phyloP scores from a whole-genome alignment of 1,139 yeast species.

The Spencermartinsiella ligniputridi region DNA sequence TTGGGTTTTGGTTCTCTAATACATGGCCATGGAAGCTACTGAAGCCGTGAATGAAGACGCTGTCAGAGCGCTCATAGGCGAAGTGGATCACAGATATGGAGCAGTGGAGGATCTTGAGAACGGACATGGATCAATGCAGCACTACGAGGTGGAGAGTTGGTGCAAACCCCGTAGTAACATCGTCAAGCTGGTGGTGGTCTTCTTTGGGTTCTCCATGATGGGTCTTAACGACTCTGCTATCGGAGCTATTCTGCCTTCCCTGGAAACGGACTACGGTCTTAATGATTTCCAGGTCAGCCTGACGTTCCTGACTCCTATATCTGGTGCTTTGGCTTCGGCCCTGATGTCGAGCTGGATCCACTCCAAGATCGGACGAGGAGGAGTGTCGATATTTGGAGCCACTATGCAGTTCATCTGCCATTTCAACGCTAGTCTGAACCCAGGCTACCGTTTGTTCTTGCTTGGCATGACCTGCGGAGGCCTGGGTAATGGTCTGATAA shows the following conservation, averaged over 20 bases:
- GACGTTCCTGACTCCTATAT: slow-evolving; percentile 26
- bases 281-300: slow-evolving; percentile 26
- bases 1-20: not conserved
- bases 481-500: slow-evolving; percentile 50
- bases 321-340: slow-evolving; percentile 38
- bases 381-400: slow-evolving; percentile 39
- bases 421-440: slow-evolving; percentile 40
- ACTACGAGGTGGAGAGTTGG: slow-evolving; percentile 13
- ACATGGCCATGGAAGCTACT: not conserved
- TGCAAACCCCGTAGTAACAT: slow-evolving; percentile 16
- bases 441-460: slow-evolving; percentile 39
- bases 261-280: slow-evolving; percentile 24
- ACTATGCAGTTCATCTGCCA: slow-evolving; percentile 37
- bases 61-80: slow-evolving; percentile 2
- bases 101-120: not conserved
- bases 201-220: slow-evolving; percentile 21
- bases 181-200: slow-evolving; percentile 21
- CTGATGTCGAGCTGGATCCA: slow-evolving; percentile 33
- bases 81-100: not conserved
- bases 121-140: not conserved
- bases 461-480: slow-evolving; percentile 56
- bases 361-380: slow-evolving; percentile 40
- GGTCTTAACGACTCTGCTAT: slow-evolving; percentile 28
- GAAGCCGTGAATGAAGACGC: slow-evolving; percentile 1
- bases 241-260: slow-evolving; percentile 20